These are phyloP conservation scores for Beauveria brongniartii DNA, from an alignment of 2,329 filamentous ascomycete species.

Conservation along the genomic window DNA sequence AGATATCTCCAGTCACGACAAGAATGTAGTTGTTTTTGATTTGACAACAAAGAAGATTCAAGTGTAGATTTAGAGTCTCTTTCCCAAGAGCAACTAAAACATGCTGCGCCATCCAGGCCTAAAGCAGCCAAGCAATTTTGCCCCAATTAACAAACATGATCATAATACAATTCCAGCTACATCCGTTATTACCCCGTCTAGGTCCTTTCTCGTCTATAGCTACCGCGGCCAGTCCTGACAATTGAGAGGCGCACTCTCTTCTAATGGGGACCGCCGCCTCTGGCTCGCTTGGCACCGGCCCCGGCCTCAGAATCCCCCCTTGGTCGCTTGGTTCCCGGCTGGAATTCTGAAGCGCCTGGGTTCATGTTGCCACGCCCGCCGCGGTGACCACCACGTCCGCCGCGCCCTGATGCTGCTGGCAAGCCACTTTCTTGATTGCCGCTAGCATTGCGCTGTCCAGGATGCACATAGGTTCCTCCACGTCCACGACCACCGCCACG, in stretches of 20 bases:
- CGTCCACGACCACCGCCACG: conserved; percentile 33
- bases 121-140: neutral
- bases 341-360: conserved; percentile 45
- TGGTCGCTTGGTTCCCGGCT: conserved; percentile 49
- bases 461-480: conserved; percentile 30
- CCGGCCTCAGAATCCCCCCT: conserved; percentile 42
- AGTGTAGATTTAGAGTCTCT: neutral
- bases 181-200: neutral
- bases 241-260: neutral
- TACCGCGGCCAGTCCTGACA: neutral
- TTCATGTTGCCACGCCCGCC: conserved; percentile 38
- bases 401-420: conserved; percentile 22
- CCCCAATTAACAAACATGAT: neutral
- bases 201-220: neutral
- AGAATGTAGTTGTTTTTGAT: too few species aligned
- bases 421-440: conserved; percentile 27
- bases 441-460: conserved; percentile 27
- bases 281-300: conserved; percentile 34
- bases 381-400: conserved; percentile 34
- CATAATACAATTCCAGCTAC: conserved; percentile 6
- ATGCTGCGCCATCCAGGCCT: neutral
- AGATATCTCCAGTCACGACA: too few species aligned
- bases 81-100: neutral
- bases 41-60: conserved; percentile 2
- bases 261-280: conserved; percentile 29